A percentile compares a stretch with the other conserved stretches of the same genome.
Conservation (phyloP, 768 basidiomycete genomes). For the Phaeotremella skinneri region DNA sequence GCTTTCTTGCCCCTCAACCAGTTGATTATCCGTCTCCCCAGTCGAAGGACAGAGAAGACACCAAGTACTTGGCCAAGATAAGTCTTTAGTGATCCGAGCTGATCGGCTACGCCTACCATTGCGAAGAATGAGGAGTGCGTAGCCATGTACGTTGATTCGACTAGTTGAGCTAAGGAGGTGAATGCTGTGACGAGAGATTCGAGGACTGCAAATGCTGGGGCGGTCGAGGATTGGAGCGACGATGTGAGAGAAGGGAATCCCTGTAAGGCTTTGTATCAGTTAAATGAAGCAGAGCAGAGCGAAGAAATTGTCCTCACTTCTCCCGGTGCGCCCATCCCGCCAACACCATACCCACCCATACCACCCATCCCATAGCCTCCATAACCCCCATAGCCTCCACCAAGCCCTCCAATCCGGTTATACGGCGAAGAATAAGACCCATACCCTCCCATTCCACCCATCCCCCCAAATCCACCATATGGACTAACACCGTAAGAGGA, state of each 20-base stretch:
- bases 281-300: conserved; percentile 48
- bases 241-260: conserved; percentile 72
- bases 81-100: conserved; percentile 84
- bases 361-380: conserved; percentile 51
- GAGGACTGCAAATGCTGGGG: conserved; percentile 86
- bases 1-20: conserved; percentile 68
- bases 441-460: conserved; percentile 39
- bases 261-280: conserved; percentile 44
- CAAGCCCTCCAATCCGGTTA: conserved; percentile 20
- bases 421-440: conserved; percentile 14
- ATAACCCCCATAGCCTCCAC: conserved; percentile 25
- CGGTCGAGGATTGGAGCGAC: conserved; percentile 82
- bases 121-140: conserved; percentile 94
- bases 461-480: conserved; percentile 42
- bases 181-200: conserved; percentile 96
- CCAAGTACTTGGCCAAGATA: conserved; percentile 91
- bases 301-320: conserved; percentile 46
- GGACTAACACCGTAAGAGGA: not conserved
- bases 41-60: conserved; percentile 76
- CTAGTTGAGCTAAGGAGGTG: conserved; percentile 90
- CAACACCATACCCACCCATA: conserved; percentile 50
- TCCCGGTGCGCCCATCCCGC: conserved; percentile 61
- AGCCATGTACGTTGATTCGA: conserved; percentile 96
- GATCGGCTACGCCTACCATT: conserved; percentile 85
- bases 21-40: conserved; percentile 44